Evolutionary conservation across 345 rosid species (phyloP).

Genomic region (Passiflora organensis): DNA sequence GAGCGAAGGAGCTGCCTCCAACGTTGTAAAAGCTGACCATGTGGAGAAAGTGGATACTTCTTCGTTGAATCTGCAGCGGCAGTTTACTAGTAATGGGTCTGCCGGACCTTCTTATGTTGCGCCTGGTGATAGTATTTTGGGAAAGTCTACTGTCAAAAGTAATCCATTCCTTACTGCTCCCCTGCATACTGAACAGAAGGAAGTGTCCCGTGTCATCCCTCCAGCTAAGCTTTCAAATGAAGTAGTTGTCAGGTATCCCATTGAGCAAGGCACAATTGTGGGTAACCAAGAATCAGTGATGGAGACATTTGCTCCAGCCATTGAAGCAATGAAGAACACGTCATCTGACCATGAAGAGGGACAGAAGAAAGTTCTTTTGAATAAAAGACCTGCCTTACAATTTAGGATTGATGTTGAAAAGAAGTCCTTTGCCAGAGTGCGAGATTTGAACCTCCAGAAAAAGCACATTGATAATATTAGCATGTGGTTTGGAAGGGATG

Average conservation of each 20-base stretch:
- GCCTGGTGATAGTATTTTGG: constrained; percentile 18
- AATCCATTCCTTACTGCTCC: constrained; percentile 71
- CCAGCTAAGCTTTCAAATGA: constrained; percentile 45
- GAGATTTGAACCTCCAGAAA: constrained; percentile 23
- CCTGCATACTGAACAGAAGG: constrained; percentile 53
- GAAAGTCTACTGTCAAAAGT: constrained; percentile 26
- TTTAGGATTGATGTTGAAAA: constrained; percentile 56
- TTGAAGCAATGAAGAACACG: constrained; percentile 38
- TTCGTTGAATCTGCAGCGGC: constrained; percentile 34
- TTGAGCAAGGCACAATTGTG: constrained; percentile 21
- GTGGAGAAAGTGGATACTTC: constrained; percentile 31
- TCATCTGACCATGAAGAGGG: constrained; percentile 34
- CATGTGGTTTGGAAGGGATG: constrained; percentile 39
- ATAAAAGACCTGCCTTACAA: constrained; percentile 43
- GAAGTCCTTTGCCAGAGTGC: constrained; percentile 28
- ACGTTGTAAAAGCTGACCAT: constrained; percentile 23
- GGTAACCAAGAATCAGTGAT: constrained; percentile 35
- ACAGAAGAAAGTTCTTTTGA: constrained; percentile 28
- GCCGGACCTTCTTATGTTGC: constrained; percentile 30
- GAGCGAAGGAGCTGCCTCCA: constrained; percentile 21
- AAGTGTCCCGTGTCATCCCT: constrained; percentile 41
- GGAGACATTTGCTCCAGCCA: constrained; percentile 52
- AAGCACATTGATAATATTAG: constrained; percentile 21
- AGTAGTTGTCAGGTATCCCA: constrained; percentile 20
- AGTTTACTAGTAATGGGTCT: constrained; percentile 30